Evolutionary conservation across 2,329 filamentous ascomycete genomes (phyloP).

Genomic region (Plectosphaerella sp.): DNA sequence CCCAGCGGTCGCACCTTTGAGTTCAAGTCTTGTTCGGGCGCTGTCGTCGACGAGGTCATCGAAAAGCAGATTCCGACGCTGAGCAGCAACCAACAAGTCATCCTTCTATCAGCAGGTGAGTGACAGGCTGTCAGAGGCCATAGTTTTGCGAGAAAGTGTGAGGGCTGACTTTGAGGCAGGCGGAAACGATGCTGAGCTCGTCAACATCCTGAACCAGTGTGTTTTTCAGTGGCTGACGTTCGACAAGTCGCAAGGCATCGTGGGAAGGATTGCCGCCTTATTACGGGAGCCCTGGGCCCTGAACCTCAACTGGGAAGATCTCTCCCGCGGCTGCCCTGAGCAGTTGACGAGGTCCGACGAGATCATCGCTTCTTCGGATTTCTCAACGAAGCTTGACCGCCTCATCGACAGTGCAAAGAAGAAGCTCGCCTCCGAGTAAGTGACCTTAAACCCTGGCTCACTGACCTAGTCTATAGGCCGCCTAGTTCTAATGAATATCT

Average conservation of each 20-base stretch:
- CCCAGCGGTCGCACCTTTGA: constrained; percentile 6
- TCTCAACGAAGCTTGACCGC: constrained; percentile 3
- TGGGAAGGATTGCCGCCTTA: constrained; percentile 3
- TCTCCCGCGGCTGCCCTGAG: constrained; percentile 4
- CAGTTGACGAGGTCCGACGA: constrained; percentile 2
- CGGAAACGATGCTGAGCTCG: constrained; percentile 10
- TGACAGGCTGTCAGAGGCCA: no score
- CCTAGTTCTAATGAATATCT: no score
- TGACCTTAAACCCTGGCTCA: background rate
- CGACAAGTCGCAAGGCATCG: background rate
- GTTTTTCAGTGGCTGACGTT: constrained; percentile 8
- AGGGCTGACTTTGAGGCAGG: background rate
- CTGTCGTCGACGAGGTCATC: constrained; percentile 5
- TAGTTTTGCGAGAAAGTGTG: no score
- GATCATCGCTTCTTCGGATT: constrained; percentile 2
- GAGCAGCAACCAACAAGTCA: constrained; percentile 4
- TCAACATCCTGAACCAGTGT: constrained; percentile 14
- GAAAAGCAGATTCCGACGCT: constrained; percentile 10
- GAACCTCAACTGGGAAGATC: constrained; percentile 4
- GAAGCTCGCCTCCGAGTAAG: constrained; percentile 6
- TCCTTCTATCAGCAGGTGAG: constrained; percentile 8
- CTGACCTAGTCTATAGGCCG: background rate
- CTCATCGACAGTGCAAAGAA: constrained; percentile 4
- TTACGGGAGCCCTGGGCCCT: constrained; percentile 1
- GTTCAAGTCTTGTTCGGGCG: constrained; percentile 13